These are phyloP conservation scores for Trichoderma sp. DNA, from an alignment of 2,329 filamentous ascomycete species.

Conservation along the genomic window DNA sequence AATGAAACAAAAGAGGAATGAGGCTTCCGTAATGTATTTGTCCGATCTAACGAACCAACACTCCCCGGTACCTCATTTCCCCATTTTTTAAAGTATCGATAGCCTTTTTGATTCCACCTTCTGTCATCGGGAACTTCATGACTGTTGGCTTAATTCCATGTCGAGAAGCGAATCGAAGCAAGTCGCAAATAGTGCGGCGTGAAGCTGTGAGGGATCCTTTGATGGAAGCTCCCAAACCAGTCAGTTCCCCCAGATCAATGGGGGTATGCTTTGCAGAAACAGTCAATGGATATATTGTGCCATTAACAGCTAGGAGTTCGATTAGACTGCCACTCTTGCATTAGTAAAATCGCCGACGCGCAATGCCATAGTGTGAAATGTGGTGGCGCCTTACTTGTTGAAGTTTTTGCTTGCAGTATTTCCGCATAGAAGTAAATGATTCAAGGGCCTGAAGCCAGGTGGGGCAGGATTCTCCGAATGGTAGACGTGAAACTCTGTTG, in stretches of 20 bases:
- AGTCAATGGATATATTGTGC: not conserved
- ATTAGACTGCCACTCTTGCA: not conserved
- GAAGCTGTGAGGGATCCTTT: not conserved
- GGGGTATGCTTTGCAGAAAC: not conserved
- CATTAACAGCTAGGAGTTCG: not conserved
- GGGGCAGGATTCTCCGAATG: not conserved
- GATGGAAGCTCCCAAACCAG: not conserved
- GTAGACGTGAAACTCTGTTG: not conserved
- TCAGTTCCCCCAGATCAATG: not conserved
- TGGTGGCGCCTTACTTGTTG: not conserved
- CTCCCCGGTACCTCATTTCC: not conserved
- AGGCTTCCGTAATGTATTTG: too few relatives aligned
- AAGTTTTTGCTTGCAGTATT: not conserved
- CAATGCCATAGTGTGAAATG: not conserved
- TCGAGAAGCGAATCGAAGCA: not conserved
- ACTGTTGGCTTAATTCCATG: conserved; percentile 1
- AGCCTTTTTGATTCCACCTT: not conserved
- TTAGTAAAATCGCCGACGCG: not conserved
- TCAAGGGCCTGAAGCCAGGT: not conserved
- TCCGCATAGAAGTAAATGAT: not conserved
- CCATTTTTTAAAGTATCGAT: not conserved
- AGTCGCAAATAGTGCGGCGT: not conserved
- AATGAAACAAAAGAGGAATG: too few relatives aligned
- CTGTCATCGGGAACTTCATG: not conserved
- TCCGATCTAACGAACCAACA: not conserved